Conservation (phyloP, 768 basidiomycete species). For the Leccinum fibrillosum region DNA sequence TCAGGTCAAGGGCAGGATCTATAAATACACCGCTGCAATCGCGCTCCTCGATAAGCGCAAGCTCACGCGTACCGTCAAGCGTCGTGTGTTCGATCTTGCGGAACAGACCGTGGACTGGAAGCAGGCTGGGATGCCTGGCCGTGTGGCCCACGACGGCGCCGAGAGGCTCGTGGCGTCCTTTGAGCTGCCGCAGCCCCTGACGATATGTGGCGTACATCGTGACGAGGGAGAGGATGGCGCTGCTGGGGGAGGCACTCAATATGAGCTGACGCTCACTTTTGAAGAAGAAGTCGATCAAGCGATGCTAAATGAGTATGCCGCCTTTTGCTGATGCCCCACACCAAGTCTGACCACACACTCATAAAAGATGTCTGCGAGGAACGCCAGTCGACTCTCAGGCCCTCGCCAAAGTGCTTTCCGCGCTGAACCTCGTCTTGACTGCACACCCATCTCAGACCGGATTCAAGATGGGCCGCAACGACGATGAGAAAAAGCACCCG, state of each 20-base stretch:
- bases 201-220: constrained; percentile 34
- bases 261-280: constrained; percentile 39
- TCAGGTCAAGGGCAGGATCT: constrained; percentile 34
- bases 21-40: constrained; percentile 37
- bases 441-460: constrained; percentile 40
- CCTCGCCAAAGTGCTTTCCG: constrained; percentile 45
- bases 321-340: constrained; percentile 16
- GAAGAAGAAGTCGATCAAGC: constrained; percentile 35
- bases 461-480: constrained; percentile 47
- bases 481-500: constrained; percentile 26
- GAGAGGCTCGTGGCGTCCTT: constrained; percentile 41
- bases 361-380: constrained; percentile 53
- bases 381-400: constrained; percentile 53
- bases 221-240: constrained; percentile 36
- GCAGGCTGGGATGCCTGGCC: constrained; percentile 31
- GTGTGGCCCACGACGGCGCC: constrained; percentile 46
- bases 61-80: constrained; percentile 34
- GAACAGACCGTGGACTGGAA: constrained; percentile 39
- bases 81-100: constrained; percentile 44
- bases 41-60: constrained; percentile 18
- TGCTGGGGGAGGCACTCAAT: constrained; percentile 28
- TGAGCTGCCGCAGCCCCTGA: constrained; percentile 39
- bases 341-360: constrained; percentile 17
- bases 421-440: constrained; percentile 46
- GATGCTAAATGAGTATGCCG: constrained; percentile 3